These are phyloP conservation scores for Urtica urens DNA, from an alignment of 306 rosid genomes.

Conservation along the genomic window DNA sequence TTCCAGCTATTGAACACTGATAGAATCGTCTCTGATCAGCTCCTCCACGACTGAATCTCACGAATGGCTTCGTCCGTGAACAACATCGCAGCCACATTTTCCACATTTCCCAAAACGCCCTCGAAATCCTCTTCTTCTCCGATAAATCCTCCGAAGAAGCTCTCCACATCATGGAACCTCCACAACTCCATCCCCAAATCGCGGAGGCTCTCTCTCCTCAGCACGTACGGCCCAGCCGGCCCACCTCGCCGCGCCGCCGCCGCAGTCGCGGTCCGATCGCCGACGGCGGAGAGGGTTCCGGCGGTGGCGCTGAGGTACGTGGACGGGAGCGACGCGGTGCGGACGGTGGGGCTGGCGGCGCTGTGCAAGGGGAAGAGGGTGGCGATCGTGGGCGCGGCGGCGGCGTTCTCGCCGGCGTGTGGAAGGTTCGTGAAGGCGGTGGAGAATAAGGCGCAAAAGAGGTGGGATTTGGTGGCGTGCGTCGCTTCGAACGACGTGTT, in stretches of 20 bases:
- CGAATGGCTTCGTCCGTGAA: slow-evolving; percentile 20
- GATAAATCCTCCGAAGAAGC: neutral
- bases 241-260: slow-evolving; percentile 10
- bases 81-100: slow-evolving; percentile 26
- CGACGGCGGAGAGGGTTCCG: slow-evolving; percentile 5
- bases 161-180: slow-evolving; percentile 11
- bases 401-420: slow-evolving; percentile 12
- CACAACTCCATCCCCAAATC: slow-evolving; percentile 3
- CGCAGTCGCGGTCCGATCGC: slow-evolving; percentile 1
- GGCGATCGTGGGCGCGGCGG: slow-evolving; percentile 9
- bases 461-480: slow-evolving; percentile 14
- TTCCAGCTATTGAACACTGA: neutral
- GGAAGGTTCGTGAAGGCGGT: slow-evolving; percentile 9
- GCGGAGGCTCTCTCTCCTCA: slow-evolving; percentile 8
- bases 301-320: slow-evolving; percentile 4
- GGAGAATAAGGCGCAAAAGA: neutral
- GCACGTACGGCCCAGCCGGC: slow-evolving; percentile 20
- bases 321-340: slow-evolving; percentile 11
- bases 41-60: neutral
- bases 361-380: slow-evolving; percentile 17
- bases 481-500: slow-evolving; percentile 14
- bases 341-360: slow-evolving; percentile 4
- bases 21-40: neutral
- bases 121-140: slow-evolving; percentile 2
- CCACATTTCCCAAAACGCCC: slow-evolving; percentile 4